Evolutionary conservation across 139 green algal species (phyloP).

Genomic region (Pseudopediastrum boryanum): DNA sequence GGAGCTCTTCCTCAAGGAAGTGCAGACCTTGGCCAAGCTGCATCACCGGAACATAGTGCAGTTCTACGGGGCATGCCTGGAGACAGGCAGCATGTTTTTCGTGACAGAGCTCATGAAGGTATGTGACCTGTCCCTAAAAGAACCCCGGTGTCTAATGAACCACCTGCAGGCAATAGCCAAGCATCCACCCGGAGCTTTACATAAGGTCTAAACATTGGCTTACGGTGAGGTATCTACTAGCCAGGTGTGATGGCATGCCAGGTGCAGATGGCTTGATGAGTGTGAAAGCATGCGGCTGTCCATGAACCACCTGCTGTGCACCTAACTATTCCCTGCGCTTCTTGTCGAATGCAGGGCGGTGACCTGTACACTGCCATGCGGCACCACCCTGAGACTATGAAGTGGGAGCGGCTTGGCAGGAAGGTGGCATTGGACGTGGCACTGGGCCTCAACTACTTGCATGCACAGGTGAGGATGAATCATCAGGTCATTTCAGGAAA

Average conservation of each 20-base stretch:
- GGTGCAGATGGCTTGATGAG: no score
- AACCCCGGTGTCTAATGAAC: no score
- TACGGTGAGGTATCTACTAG: no score
- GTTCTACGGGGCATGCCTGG: constrained; percentile 72
- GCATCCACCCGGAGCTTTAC: no score
- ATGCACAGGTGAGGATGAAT: constrained; percentile 49
- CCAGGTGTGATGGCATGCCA: no score
- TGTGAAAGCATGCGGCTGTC: no score
- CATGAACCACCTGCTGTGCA: no score
- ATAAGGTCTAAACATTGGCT: no score
- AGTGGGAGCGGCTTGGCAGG: constrained; percentile 64
- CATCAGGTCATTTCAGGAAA: no score
- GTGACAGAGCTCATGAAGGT: constrained; percentile 76
- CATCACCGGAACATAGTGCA: constrained; percentile 80
- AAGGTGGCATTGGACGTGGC: constrained; percentile 73
- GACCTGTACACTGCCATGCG: constrained; percentile 73
- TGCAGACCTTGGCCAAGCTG: constrained; percentile 54
- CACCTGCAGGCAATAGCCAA: no score
- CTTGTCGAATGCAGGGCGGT: constrained; percentile 42
- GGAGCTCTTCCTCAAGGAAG: constrained; percentile 61
- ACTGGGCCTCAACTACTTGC: constrained; percentile 77
- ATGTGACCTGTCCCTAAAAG: no score
- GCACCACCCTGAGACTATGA: constrained; percentile 66
- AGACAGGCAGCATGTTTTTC: constrained; percentile 65
- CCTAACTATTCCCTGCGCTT: background rate